Percentiles rank a stretch among this genome's conserved stretches.
Conservation (phyloP, 768 basidiomycete genomes). For the Termitomyces sp. region DNA sequence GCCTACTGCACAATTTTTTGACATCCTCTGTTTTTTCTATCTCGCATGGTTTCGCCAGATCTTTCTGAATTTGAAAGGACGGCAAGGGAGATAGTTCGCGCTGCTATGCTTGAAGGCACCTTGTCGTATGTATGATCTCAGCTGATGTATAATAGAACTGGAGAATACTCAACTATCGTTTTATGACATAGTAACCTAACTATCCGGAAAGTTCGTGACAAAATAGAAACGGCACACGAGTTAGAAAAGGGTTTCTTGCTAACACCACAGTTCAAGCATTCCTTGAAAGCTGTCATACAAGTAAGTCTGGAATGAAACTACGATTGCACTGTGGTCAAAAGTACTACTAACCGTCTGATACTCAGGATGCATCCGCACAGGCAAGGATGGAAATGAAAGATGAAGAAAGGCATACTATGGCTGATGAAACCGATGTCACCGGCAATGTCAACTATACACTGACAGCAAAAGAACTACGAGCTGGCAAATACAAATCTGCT, state of each 20-base stretch:
- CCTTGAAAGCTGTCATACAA: constrained; percentile 39
- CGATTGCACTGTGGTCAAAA: background rate
- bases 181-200: constrained; percentile 34
- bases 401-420: background rate
- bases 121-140: constrained; percentile 21
- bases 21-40: background rate
- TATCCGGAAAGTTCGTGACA: constrained; percentile 42
- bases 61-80: constrained; percentile 24
- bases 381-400: constrained; percentile 4
- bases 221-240: constrained; percentile 41
- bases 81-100: constrained; percentile 26
- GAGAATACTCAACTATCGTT: background rate
- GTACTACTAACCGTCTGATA: background rate
- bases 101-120: constrained; percentile 20
- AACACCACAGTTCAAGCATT: constrained; percentile 35
- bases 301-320: constrained; percentile 27
- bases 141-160: background rate
- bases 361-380: constrained; percentile 12
- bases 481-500: constrained; percentile 29
- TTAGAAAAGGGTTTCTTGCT: constrained; percentile 43
- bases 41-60: constrained; percentile 22
- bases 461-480: background rate
- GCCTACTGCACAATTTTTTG: background rate
- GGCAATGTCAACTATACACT: background rate
- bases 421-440: background rate